Base-by-base conservation (phyloP, 768 basidiomycete genomes). In the Fibroporia radiculosa region DNA sequence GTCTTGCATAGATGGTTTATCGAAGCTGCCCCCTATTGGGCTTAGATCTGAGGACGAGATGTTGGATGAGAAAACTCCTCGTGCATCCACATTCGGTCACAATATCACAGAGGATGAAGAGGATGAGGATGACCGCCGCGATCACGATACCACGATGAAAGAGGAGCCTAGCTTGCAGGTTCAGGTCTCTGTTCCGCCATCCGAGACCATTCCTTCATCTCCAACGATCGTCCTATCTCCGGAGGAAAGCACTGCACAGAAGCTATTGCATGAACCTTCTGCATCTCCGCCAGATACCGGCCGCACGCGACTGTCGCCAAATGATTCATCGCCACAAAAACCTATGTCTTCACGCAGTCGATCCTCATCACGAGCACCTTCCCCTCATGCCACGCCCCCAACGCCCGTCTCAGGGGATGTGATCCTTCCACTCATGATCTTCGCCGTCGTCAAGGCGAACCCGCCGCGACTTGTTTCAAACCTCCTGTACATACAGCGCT, bases 381-480 rank as follows among this genome's bases (percentile, higher is more conserved):
- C 50, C 3, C 34, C 40, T 20, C 49, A 56, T 34, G 42, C 54
- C 8, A 23, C 62, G 42, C 55, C 52, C 32, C 62, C 66, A 10
- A 80, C 77, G 1, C 77, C 76, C 4, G 78, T 86, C 3, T 87
- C 84, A 0, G 89, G 91, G 1, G 95, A 97, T 56, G 75, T 96
- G 32, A 82, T 99, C 29, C 75, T 99, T 13, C 95, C 95, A 0
- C 66, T 98, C 48, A 81, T 97, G 61, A 99, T 97, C 38, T 96
- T 85, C 58, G 80, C 92, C 1, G 90, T 96, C 32, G 93, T 97
- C 56, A 91, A 90, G 62, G 73, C 88, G 11, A 97, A 98, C 59
- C 95, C 96, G 1, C 71, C 80, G 1, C 82, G 80, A 47, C 74
- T 98, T 0, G 69, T 93, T 51, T 71, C 87, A 54, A 73, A 82